Base-by-base conservation (phyloP, 352 stramenopile species). In the Phytophthora pinifolia region DNA sequence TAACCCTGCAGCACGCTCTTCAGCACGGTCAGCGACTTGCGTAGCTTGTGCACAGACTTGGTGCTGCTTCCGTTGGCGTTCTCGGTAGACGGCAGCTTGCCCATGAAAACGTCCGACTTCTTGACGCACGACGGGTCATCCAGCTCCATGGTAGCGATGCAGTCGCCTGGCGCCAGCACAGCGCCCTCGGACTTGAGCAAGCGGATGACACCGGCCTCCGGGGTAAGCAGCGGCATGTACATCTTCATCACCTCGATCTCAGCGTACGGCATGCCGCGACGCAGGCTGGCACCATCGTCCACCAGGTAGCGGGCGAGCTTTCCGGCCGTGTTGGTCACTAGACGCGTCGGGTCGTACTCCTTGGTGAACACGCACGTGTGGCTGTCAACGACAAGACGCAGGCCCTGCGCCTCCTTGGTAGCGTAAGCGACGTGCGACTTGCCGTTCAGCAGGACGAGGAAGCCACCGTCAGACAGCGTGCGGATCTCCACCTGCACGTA, bases 201-300 rank as follows among this genome's bases (percentile, higher is more conserved):
- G 9, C 86, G 87, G 46, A 99, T 97, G 5, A 97, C 73, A 79
- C 98, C 97, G 32, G 80, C 82, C 74, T 99, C 98, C 20, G 96
- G 95, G 0, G 98, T 98, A 54, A 98, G 89, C 34, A 99, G 81
- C 18, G 97, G 97, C 96, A 99, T 99, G 83, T 99, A 99, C 98
- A 99, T 99, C 83, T 99, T 99, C 97, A 99, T 99, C n/a, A 99
- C 98, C 58, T 96, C 86, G 13, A 96, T 89, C 61, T 96, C 86
- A 32, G 84, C 86, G 62, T 90, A 96, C 54, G 86, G 83, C 76
- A 90, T 94, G 32, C 82, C 83, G 35, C 84, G 83, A 67, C 82
- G 82, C 29, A 96, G 70, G 8, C 93, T 89, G 15, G 94, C 82
- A 18, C 97, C 97, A 63, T 99, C 95, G 29, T 96, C 79, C 22